A percentile compares a stretch with the other conserved stretches of the same genome.
Evolutionary conservation across 495 filamentous ascomycete genomes (phyloP).

Genomic region (Hypoxylon fuscum): DNA sequence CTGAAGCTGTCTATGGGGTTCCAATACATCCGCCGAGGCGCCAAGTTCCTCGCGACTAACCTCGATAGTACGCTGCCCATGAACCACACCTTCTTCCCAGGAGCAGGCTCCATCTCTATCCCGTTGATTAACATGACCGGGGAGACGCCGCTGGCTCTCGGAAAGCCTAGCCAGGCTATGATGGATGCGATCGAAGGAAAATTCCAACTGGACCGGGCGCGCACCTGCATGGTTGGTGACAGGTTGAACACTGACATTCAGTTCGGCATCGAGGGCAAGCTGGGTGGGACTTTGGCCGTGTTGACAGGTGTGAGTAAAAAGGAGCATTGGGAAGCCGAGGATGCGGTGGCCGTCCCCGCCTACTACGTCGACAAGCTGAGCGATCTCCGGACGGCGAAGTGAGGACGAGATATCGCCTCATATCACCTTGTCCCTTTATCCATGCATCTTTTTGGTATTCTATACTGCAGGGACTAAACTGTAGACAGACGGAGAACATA

Average conservation of each 20-base stretch:
- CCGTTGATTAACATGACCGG: conserved; percentile 80
- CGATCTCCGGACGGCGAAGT: conserved; percentile 65
- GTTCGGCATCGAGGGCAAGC: conserved; percentile 88
- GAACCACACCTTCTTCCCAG: conserved; percentile 83
- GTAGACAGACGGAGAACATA: not conserved
- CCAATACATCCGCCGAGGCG: conserved; percentile 84
- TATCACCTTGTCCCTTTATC: too few species aligned
- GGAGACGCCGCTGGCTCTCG: conserved; percentile 76
- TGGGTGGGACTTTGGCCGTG: conserved; percentile 92
- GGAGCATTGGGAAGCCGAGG: conserved; percentile 77
- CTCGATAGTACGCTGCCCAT: conserved; percentile 86
- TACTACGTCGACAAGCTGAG: conserved; percentile 85
- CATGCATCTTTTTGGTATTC: too few species aligned
- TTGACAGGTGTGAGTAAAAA: conserved; percentile 88
- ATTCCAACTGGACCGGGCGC: conserved; percentile 83
- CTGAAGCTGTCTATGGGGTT: conserved; percentile 84
- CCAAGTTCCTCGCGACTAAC: conserved; percentile 95
- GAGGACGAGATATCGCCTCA: conserved; percentile 8
- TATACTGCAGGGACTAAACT: not conserved
- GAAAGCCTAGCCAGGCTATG: conserved; percentile 98
- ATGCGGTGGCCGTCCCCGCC: conserved; percentile 68
- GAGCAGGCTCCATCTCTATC: conserved; percentile 83
- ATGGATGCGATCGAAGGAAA: conserved; percentile 99
- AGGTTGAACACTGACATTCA: conserved; percentile 93
- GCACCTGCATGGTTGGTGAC: conserved; percentile 96